These are phyloP conservation scores for Fistulinella prunicolor DNA, from an alignment of 768 basidiomycete genomes.

Conservation along the genomic window DNA sequence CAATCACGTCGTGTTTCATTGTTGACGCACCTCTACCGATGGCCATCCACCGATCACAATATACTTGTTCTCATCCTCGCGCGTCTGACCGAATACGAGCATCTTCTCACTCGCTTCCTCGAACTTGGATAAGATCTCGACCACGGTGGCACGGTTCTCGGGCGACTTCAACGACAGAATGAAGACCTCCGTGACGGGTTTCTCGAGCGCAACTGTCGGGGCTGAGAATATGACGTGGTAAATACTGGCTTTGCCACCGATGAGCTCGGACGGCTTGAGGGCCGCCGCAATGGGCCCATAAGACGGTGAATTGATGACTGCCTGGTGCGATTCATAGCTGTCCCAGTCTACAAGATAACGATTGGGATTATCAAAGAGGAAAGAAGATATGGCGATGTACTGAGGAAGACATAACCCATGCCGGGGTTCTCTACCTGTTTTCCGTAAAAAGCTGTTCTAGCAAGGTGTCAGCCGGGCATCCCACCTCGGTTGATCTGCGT, in stretches of 20 bases:
- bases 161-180: constrained; percentile 21
- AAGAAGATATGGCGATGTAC: constrained; percentile 5
- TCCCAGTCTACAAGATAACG: constrained; percentile 24
- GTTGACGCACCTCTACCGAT: constrained; percentile 21
- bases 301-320: constrained; percentile 1
- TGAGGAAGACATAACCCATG: constrained; percentile 15
- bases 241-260: constrained; percentile 11
- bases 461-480: too few species aligned
- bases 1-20: neutral
- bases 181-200: constrained; percentile 23
- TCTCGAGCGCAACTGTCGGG: constrained; percentile 2
- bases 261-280: constrained; percentile 4
- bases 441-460: constrained; percentile 21
- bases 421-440: constrained; percentile 17
- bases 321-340: constrained; percentile 19
- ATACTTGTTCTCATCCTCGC: constrained; percentile 21
- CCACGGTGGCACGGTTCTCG: constrained; percentile 19
- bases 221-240: neutral
- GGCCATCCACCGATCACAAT: constrained; percentile 22
- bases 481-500: neutral
- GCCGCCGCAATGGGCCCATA: constrained; percentile 3
- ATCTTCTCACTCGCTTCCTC: constrained; percentile 8
- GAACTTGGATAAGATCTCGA: constrained; percentile 9
- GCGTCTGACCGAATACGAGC: constrained; percentile 20
- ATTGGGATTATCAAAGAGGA: neutral